Evolutionary conservation across 768 basidiomycete genomes (phyloP).

Genomic region (Termitomyces sp.): DNA sequence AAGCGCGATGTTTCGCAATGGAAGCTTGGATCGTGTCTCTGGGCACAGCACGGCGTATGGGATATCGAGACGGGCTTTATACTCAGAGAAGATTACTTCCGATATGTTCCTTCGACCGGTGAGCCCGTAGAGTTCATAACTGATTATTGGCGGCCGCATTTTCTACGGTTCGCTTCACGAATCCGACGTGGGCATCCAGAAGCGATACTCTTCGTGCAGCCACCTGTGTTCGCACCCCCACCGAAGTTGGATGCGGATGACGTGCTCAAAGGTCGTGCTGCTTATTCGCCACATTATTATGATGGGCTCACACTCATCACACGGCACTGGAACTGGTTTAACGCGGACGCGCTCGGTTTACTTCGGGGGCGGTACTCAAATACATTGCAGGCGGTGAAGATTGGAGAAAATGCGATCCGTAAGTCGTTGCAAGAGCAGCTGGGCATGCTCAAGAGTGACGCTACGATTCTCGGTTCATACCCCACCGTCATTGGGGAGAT

Average conservation of each 20-base stretch:
- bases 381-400: slow-evolving; percentile 65
- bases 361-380: slow-evolving; percentile 76
- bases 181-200: slow-evolving; percentile 72
- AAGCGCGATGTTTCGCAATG: slow-evolving; percentile 59
- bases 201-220: slow-evolving; percentile 87
- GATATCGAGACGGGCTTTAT: slow-evolving; percentile 66
- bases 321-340: slow-evolving; percentile 92
- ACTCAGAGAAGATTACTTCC: slow-evolving; percentile 77
- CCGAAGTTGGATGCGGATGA: slow-evolving; percentile 56
- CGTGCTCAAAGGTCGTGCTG: slow-evolving; percentile 57
- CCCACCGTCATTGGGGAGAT: slow-evolving; percentile 96
- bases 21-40: slow-evolving; percentile 75
- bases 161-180: slow-evolving; percentile 47
- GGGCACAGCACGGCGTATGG: slow-evolving; percentile 92
- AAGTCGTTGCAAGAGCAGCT: slow-evolving; percentile 81
- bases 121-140: slow-evolving; percentile 61
- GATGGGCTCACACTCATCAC: slow-evolving; percentile 94
- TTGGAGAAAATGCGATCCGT: slow-evolving; percentile 84
- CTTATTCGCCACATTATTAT: slow-evolving; percentile 86
- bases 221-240: slow-evolving; percentile 84
- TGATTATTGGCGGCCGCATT: slow-evolving; percentile 81
- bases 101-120: slow-evolving; percentile 35
- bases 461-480: slow-evolving; percentile 60
- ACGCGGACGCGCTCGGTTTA: slow-evolving; percentile 92
- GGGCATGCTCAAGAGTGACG: slow-evolving; percentile 72